A percentile compares a stretch with the other conserved stretches of the same genome.
Evolutionary conservation across 371 early-diverging fungal genomes (phyloP).

Genomic region (Mycotypha africana): DNA sequence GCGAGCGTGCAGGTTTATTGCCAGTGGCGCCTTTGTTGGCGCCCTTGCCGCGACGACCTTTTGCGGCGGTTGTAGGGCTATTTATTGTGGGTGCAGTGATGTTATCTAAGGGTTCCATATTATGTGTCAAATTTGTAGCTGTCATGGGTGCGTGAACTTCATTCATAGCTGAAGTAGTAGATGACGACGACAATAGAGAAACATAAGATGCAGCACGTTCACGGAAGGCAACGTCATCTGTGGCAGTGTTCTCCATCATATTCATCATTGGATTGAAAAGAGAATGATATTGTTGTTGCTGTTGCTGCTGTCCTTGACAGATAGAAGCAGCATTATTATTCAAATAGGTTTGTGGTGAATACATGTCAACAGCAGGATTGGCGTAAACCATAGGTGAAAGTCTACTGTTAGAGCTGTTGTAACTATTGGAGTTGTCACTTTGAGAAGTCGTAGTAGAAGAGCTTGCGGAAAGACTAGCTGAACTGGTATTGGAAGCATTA

Average conservation of each 20-base stretch:
- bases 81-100: too few relatives aligned
- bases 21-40: constrained; percentile 1
- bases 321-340: too few relatives aligned
- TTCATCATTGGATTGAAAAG: background rate
- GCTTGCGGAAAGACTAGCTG: background rate
- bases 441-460: too few relatives aligned
- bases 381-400: constrained; percentile 22
- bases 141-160: too few relatives aligned
- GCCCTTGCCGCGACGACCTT: too few relatives aligned
- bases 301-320: background rate
- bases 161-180: constrained; percentile 13
- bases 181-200: constrained; percentile 14
- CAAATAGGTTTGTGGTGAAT: too few relatives aligned
- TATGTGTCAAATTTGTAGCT: too few relatives aligned
- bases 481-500: background rate
- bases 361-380: constrained; percentile 19
- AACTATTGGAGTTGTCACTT: too few relatives aligned
- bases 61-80: too few relatives aligned
- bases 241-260: too few relatives aligned
- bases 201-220: constrained; percentile 20
- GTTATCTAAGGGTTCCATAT: too few relatives aligned
- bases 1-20: constrained; percentile 19
- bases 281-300: constrained; percentile 4
- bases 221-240: constrained; percentile 7
- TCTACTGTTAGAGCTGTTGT: too few relatives aligned